phyloP scores from a whole-genome alignment of 805 yeast genomes.

The Ogataea nakhonphanomensis region DNA sequence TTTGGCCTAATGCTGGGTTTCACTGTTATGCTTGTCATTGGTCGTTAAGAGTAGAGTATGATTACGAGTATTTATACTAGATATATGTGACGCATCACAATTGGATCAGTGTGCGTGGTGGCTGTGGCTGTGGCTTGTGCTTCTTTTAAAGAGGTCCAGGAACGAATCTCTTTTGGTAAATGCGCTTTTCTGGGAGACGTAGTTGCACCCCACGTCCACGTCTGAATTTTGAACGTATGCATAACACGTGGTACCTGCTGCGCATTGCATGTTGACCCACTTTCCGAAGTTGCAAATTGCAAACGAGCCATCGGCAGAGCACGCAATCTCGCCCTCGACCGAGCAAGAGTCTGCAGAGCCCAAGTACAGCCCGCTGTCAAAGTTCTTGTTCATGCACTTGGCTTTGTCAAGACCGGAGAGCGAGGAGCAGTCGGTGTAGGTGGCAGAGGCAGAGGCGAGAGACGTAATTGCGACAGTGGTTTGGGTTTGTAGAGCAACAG shows the following conservation, averaged over 20 bases:
- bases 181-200: conserved; percentile 29
- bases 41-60: not conserved
- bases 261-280: conserved; percentile 58
- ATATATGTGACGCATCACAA: conserved; percentile 2
- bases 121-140: conserved; percentile 18
- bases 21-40: conserved; percentile 3
- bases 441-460: conserved; percentile 15
- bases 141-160: conserved; percentile 24
- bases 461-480: conserved; percentile 8
- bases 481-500: conserved; percentile 1
- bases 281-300: conserved; percentile 55
- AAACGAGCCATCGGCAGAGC: conserved; percentile 47
- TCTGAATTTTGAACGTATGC: conserved; percentile 43
- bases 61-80: conserved; percentile 3
- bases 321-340: conserved; percentile 48
- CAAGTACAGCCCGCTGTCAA: conserved; percentile 38
- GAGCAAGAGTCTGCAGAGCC: conserved; percentile 42
- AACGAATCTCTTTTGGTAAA: conserved; percentile 31
- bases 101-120: conserved; percentile 16
- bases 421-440: conserved; percentile 33
- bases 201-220: conserved; percentile 52
- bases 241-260: conserved; percentile 61
- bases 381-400: conserved; percentile 42
- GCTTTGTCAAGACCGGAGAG: conserved; percentile 41
- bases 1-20: not conserved